Evolutionary conservation across 495 filamentous ascomycete genomes (phyloP), one percentile per base, ranked within the genome.

Genomic region (Tuber melanosporum): DNA sequence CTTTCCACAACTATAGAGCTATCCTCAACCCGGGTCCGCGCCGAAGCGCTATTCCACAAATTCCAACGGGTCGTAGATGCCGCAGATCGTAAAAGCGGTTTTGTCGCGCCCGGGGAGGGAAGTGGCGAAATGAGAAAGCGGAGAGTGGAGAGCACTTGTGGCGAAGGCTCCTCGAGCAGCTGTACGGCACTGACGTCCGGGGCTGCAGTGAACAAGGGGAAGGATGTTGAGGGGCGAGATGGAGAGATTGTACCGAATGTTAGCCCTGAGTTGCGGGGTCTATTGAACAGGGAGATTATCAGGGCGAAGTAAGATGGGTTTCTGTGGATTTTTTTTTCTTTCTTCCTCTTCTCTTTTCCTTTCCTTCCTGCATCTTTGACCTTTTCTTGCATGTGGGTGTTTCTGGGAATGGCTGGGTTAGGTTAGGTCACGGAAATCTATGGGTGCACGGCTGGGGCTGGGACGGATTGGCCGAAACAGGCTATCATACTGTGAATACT

Each of bases 1-100:
- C 88, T 99, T 22, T 94, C 92, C 6, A 91, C 91, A 78, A 97
- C 93, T 15, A 98, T 98, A 80, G 95, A 98, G 78, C 88, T 99
- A 6, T 86, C 92, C 62, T 90, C 90, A 1, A 94, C 93, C 0
- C 90, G 97, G 45, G 89, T 95, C 66, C 89, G 94, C 66, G 95
- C 95, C 19, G 95, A 98, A 85, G 88, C 89, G 0, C 89, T 99
- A 39, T 98, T 95, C 87, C 89, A 89, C 72, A 90, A 93, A 62
- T 98, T 98, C 85, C 90, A 94, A 79, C 88, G 93, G 43, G 89
- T 92, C 0, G 90, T 99, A 44, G 93, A 98, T 78, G 91, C 92
- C 12, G 90, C 95, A 49, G 95, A 99, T 83, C 89, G 90, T 80
- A 97, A 94, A 82, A 90, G 92, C 77, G 91, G 49, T 1, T 75